phyloP scores from a whole-genome alignment of 257 asterid species.

The Avicennia marina region DNA sequence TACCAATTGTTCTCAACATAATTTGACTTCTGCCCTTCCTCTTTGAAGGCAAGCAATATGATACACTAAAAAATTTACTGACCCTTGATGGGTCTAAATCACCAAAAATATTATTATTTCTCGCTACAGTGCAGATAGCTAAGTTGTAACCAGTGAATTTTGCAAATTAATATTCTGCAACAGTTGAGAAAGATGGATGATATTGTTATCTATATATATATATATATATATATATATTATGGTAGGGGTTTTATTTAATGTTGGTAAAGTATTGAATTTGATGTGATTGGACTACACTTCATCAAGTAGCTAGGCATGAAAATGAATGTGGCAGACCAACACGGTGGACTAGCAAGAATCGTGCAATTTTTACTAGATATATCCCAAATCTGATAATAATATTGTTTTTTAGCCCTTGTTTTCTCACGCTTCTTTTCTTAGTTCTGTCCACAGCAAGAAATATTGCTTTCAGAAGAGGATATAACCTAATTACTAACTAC shows the following conservation, averaged over 20 bases:
- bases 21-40: conserved; percentile 27
- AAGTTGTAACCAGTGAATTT: conserved; percentile 22
- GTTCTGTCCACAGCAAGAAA: conserved; percentile 10
- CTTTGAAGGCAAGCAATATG: conserved; percentile 1
- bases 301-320: too few relatives aligned
- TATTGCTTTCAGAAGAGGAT: conserved; percentile 5
- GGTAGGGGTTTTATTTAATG: too few relatives aligned
- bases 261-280: too few relatives aligned
- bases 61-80: background rate
- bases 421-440: background rate
- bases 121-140: conserved; percentile 18
- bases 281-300: too few relatives aligned
- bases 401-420: too few relatives aligned
- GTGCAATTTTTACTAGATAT: too few relatives aligned
- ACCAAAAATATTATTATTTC: conserved; percentile 23
- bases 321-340: too few relatives aligned
- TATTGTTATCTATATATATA: too few relatives aligned
- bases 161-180: background rate
- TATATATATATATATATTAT: too few relatives aligned
- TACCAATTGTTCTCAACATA: conserved; percentile 18
- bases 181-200: too few relatives aligned
- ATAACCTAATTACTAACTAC: conserved; percentile 17
- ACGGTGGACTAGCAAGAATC: too few relatives aligned
- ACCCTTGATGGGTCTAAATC: conserved; percentile 31
- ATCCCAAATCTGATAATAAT: background rate